phyloP scores from a whole-genome alignment of 2,329 filamentous ascomycete genomes.

The Talaromyces sp. region DNA sequence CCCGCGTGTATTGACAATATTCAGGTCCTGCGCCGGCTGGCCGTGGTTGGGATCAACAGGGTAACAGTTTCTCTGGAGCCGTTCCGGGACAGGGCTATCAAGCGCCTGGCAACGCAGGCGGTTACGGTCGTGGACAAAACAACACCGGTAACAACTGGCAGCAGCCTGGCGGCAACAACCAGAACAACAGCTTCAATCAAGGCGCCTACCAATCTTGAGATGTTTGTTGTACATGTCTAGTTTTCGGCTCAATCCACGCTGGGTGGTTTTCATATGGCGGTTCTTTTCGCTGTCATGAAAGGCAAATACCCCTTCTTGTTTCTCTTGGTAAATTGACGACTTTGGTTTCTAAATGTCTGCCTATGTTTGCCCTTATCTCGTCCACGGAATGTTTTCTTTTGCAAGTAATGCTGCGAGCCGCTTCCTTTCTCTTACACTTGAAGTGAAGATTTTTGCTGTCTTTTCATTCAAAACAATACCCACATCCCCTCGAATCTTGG shows the following conservation, averaged over 20 bases:
- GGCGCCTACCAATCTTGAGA: conserved; percentile 57
- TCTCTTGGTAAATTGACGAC: conserved; percentile 22
- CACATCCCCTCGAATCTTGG: conserved; percentile 34
- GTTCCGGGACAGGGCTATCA: conserved; percentile 55
- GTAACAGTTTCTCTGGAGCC: conserved; percentile 40
- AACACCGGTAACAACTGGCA: conserved; percentile 52
- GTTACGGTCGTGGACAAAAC: conserved; percentile 72
- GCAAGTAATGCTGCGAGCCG: conserved; percentile 38
- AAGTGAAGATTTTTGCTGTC: conserved; percentile 43
- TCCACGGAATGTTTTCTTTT: conserved; percentile 19
- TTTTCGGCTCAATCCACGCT: conserved; percentile 11
- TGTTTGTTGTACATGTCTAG: conserved; percentile 16
- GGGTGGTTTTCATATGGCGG: conserved; percentile 10
- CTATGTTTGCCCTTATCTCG: conserved; percentile 20
- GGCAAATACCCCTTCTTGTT: conserved; percentile 20
- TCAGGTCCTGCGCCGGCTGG: conserved; percentile 56
- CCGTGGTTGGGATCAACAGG: conserved; percentile 57
- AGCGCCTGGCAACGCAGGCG: conserved; percentile 70
- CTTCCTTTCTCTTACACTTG: conserved; percentile 34
- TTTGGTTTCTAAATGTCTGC: conserved; percentile 24
- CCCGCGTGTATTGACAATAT: conserved; percentile 38
- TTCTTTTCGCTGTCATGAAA: conserved; percentile 20
- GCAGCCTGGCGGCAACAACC: conserved; percentile 45
- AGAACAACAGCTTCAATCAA: conserved; percentile 55
- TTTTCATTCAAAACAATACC: conserved; percentile 40